phyloP scores from a whole-genome alignment of 306 rosid genomes.

The Acmispon strigosus region DNA sequence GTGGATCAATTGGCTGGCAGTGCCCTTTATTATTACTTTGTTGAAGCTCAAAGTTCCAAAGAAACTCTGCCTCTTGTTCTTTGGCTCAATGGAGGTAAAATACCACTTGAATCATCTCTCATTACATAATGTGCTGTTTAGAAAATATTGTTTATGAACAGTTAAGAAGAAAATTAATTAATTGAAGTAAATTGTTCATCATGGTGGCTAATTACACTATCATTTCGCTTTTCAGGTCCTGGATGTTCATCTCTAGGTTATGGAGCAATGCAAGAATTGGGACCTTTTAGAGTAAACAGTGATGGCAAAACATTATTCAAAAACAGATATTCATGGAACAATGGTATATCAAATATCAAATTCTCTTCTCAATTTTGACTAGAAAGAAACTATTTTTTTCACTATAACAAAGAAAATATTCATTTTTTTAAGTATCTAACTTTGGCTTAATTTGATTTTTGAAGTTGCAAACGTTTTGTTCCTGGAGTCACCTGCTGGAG shows the following conservation, averaged over 20 bases:
- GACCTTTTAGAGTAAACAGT: slow-evolving; percentile 85
- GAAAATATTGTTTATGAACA: too few relatives aligned
- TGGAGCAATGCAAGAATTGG: slow-evolving; percentile 98
- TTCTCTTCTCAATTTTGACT: not conserved
- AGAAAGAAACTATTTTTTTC: too few relatives aligned
- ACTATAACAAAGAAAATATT: too few relatives aligned
- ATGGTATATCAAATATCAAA: slow-evolving; percentile 34
- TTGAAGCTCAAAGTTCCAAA: slow-evolving; percentile 47
- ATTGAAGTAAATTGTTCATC: not conserved
- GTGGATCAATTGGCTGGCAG: slow-evolving; percentile 57
- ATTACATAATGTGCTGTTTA: too few relatives aligned
- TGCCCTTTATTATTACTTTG: slow-evolving; percentile 74
- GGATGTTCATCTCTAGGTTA: slow-evolving; percentile 92
- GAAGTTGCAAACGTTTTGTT: slow-evolving; percentile 88
- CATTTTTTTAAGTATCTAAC: not conserved
- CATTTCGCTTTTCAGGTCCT: slow-evolving; percentile 49
- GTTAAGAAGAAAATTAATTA: not conserved
- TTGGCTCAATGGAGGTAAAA: slow-evolving; percentile 96
- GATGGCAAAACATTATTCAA: slow-evolving; percentile 76
- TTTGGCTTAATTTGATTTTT: not conserved
- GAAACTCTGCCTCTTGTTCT: slow-evolving; percentile 73
- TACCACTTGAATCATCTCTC: too few relatives aligned
- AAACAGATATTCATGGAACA: slow-evolving; percentile 67
- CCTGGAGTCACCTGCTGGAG: slow-evolving; percentile 87
- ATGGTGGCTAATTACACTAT: not conserved